Evolutionary conservation across 768 basidiomycete species (phyloP).

Genomic region (Hortiboletus flavorubellus): DNA sequence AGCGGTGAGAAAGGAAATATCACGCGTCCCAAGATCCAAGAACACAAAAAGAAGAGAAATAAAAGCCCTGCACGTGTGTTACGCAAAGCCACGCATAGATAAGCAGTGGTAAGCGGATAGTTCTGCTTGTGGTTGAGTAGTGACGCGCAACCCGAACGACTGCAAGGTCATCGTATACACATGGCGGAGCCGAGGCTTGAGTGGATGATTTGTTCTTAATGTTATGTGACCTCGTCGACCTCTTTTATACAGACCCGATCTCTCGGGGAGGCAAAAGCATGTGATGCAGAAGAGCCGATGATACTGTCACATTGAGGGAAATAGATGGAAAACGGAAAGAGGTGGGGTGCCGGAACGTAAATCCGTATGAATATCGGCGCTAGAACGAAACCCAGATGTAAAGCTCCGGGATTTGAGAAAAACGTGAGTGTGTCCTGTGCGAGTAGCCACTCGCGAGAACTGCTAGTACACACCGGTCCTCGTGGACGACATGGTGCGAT

Average conservation of each 20-base stretch:
- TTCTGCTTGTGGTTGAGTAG: constrained; percentile 16
- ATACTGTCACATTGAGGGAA: constrained; percentile 43
- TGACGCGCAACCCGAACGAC: constrained; percentile 25
- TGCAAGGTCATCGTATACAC: constrained; percentile 29
- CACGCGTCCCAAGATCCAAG: constrained; percentile 41
- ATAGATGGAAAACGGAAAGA: constrained; percentile 25
- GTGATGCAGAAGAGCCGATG: constrained; percentile 35
- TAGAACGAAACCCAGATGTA: constrained; percentile 31
- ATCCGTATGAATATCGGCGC: constrained; percentile 44
- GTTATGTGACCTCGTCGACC: constrained; percentile 30
- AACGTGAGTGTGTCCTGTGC: constrained; percentile 35
- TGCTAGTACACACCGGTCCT: not conserved
- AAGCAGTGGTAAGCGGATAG: constrained; percentile 28
- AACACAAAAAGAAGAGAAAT: constrained; percentile 35
- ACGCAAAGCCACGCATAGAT: constrained; percentile 31
- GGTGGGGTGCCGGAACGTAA: constrained; percentile 21
- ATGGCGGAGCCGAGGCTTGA: constrained; percentile 30
- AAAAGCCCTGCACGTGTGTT: constrained; percentile 19
- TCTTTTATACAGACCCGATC: constrained; percentile 38
- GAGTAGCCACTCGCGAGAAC: constrained; percentile 27
- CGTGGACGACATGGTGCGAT: not conserved
- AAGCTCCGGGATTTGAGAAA: constrained; percentile 15
- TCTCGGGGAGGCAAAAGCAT: constrained; percentile 39
- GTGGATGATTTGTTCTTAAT: constrained; percentile 25
- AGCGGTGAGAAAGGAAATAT: constrained; percentile 21